phyloP scores from a whole-genome alignment of 805 yeast genomes.

The Maudiozyma pseudohumilis region DNA sequence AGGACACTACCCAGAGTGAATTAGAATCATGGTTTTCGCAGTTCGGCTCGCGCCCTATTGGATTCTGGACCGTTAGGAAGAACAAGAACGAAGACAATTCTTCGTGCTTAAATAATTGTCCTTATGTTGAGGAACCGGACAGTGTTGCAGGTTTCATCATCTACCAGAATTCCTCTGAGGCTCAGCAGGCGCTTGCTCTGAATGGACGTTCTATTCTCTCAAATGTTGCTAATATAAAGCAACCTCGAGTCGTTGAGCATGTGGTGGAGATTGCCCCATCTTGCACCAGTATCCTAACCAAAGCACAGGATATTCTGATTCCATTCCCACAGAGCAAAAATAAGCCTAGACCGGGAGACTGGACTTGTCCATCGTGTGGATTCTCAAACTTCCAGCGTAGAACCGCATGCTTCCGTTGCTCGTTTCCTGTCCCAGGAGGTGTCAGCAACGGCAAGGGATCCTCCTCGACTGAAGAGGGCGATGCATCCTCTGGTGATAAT shows the following conservation, averaged over 20 bases:
- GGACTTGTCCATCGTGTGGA: slow-evolving; percentile 97
- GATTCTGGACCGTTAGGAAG: slow-evolving; percentile 79
- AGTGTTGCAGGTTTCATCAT: slow-evolving; percentile 74
- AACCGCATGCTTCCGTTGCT: slow-evolving; percentile 87
- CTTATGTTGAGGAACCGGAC: slow-evolving; percentile 36
- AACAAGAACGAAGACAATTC: slow-evolving; percentile 26
- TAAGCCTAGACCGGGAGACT: slow-evolving; percentile 92
- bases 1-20: slow-evolving; percentile 83
- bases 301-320: slow-evolving; percentile 69
- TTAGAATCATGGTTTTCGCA: slow-evolving; percentile 86
- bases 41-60: slow-evolving; percentile 75
- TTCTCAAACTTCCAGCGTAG: slow-evolving; percentile 90
- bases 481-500: neutral
- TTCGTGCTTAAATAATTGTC: slow-evolving; percentile 16
- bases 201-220: slow-evolving; percentile 52
- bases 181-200: slow-evolving; percentile 64
- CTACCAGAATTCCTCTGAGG: slow-evolving; percentile 78
- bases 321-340: slow-evolving; percentile 82
- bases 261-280: slow-evolving; percentile 84
- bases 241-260: slow-evolving; percentile 40
- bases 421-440: slow-evolving; percentile 69
- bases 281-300: slow-evolving; percentile 63
- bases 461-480: neutral
- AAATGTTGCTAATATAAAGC: slow-evolving; percentile 28
- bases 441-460: neutral